Evolutionary conservation across 2,329 filamentous ascomycete genomes (phyloP).

Genomic region (Chrysoporthe deuterocubensis): DNA sequence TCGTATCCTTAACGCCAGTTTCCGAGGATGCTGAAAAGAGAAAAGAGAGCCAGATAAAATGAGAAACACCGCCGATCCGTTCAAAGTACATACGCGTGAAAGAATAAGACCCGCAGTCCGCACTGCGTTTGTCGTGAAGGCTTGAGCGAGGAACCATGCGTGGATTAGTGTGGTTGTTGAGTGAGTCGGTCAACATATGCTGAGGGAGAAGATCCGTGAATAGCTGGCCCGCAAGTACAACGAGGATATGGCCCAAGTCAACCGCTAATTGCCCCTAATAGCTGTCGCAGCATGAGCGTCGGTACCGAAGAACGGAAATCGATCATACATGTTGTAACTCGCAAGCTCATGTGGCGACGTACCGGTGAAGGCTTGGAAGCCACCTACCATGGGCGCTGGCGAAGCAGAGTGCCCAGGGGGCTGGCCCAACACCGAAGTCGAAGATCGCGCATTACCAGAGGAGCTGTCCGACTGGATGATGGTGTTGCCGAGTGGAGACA

Average conservation of each 20-base stretch:
- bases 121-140: not conserved
- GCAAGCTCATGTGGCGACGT: slow-evolving; percentile 48
- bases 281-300: slow-evolving; percentile 56
- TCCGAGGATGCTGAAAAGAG: slow-evolving; percentile 15
- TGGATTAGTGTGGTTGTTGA: not conserved
- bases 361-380: slow-evolving; percentile 52
- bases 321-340: slow-evolving; percentile 47
- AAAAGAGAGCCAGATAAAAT: not conserved
- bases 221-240: slow-evolving; percentile 7
- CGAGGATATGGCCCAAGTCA: slow-evolving; percentile 20
- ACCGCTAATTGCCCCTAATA: slow-evolving; percentile 42
- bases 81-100: not conserved
- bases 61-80: not conserved
- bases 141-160: not conserved
- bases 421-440: slow-evolving; percentile 36
- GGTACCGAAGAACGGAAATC: slow-evolving; percentile 52
- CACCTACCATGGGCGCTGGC: slow-evolving; percentile 48
- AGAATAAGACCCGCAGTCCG: not conserved
- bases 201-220: not conserved
- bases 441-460: slow-evolving; percentile 32
- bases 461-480: slow-evolving; percentile 39
- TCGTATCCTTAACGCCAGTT: slow-evolving; percentile 22
- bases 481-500: slow-evolving; percentile 39
- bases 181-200: slow-evolving; percentile 1
- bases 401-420: slow-evolving; percentile 46